phyloP scores from a whole-genome alignment of 192 early-diverging fungal genomes.

The Mortierella claussenii region DNA sequence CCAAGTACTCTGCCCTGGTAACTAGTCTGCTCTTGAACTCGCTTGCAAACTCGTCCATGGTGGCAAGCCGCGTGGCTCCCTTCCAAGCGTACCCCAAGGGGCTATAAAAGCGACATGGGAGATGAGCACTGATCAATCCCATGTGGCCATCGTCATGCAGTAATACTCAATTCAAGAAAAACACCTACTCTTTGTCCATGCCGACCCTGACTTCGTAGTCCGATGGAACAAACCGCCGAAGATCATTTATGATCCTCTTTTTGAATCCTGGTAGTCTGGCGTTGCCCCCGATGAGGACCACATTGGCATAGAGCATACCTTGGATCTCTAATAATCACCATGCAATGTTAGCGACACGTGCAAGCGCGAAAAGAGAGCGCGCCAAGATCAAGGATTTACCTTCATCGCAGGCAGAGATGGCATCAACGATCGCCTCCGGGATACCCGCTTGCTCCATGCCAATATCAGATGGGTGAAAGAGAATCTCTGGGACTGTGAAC shows the following conservation, averaged over 20 bases:
- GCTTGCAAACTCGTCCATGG: constrained; percentile 52
- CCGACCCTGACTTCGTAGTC: constrained; percentile 67
- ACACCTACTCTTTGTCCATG: constrained; percentile 67
- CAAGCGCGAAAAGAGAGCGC: too few relatives aligned
- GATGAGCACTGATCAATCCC: neutral
- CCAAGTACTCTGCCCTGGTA: constrained; percentile 69
- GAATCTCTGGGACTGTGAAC: constrained; percentile 79
- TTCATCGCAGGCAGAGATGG: constrained; percentile 59
- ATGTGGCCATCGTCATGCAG: neutral
- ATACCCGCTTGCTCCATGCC: constrained; percentile 78
- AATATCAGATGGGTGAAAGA: constrained; percentile 81
- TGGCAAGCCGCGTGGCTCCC: constrained; percentile 60
- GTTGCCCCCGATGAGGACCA: constrained; percentile 77
- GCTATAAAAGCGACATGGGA: constrained; percentile 9
- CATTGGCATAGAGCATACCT: constrained; percentile 74
- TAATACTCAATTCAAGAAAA: neutral
- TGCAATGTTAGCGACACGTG: too few relatives aligned
- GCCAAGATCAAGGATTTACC: too few relatives aligned
- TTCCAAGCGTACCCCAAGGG: constrained; percentile 68
- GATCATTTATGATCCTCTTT: constrained; percentile 65
- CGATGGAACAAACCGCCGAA: constrained; percentile 64
- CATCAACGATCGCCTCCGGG: constrained; percentile 70
- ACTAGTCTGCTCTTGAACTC: constrained; percentile 64
- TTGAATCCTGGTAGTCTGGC: constrained; percentile 68
- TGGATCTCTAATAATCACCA: constrained; percentile 57